Evolutionary conservation across 106 monocot species (phyloP).

Genomic region (Agapanthus africanus): DNA sequence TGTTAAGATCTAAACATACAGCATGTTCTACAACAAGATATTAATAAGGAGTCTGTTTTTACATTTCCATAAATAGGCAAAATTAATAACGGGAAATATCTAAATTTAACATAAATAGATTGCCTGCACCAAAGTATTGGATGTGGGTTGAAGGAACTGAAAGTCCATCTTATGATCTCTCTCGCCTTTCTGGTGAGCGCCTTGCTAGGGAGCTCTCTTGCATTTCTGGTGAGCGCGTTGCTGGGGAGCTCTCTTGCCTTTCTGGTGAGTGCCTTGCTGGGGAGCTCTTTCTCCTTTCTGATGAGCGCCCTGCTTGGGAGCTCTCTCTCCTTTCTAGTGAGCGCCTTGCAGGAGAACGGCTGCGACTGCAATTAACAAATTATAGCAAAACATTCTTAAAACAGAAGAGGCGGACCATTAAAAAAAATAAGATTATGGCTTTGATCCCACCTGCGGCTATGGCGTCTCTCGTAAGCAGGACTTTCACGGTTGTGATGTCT

Average conservation of each 20-base stretch:
- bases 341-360: no score
- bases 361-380: background rate
- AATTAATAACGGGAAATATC: background rate
- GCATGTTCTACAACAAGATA: background rate
- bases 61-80: background rate
- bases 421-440: no score
- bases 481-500: constrained; percentile 43
- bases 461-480: constrained; percentile 33
- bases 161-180: background rate
- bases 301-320: no score
- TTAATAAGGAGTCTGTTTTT: background rate
- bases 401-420: no score
- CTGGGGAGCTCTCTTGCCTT: no score
- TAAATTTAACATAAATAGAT: background rate
- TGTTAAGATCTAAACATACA: background rate
- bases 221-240: no score
- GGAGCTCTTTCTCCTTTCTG: no score
- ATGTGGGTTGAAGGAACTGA: background rate
- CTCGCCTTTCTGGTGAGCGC: constrained; percentile 1
- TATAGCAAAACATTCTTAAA: background rate
- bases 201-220: no score
- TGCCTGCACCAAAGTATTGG: background rate
- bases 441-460: constrained; percentile 15
- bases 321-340: no score
- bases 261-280: no score